phyloP scores from a whole-genome alignment of 306 rosid genomes.

The Dalbergia cultrata region DNA sequence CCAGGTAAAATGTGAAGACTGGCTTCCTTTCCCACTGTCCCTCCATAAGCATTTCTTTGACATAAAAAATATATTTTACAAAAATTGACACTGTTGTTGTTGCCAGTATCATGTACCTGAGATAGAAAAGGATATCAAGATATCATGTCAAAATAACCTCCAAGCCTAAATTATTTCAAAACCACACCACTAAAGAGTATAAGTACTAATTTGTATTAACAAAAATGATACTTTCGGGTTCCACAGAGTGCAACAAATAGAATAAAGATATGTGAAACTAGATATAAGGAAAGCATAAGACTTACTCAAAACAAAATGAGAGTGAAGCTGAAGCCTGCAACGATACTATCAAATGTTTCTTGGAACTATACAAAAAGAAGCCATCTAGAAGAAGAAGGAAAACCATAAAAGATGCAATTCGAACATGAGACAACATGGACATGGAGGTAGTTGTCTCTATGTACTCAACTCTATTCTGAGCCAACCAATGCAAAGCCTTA shows the following conservation, averaged over 20 bases:
- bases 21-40: constrained; percentile 99
- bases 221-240: too few species aligned
- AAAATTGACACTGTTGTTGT: constrained; percentile 90
- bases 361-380: constrained; percentile 71
- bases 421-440: constrained; percentile 76
- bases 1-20: constrained; percentile 94
- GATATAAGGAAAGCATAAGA: neutral
- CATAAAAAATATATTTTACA: constrained; percentile 90
- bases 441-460: constrained; percentile 97
- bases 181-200: neutral
- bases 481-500: constrained; percentile 98
- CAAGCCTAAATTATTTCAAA: constrained; percentile 19
- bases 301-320: constrained; percentile 95
- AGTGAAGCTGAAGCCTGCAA: constrained; percentile 92
- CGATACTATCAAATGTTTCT: constrained; percentile 65
- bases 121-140: constrained; percentile 35
- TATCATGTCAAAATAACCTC: constrained; percentile 27
- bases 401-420: constrained; percentile 93
- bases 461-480: constrained; percentile 97
- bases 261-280: neutral
- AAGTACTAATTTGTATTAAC: too few species aligned
- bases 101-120: constrained; percentile 99
- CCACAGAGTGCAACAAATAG: constrained; percentile 3
- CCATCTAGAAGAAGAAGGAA: constrained; percentile 85
- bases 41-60: constrained; percentile 93